These are phyloP conservation scores for Chlorella sp. DNA, from an alignment of 139 green algal species.

Conservation along the genomic window DNA sequence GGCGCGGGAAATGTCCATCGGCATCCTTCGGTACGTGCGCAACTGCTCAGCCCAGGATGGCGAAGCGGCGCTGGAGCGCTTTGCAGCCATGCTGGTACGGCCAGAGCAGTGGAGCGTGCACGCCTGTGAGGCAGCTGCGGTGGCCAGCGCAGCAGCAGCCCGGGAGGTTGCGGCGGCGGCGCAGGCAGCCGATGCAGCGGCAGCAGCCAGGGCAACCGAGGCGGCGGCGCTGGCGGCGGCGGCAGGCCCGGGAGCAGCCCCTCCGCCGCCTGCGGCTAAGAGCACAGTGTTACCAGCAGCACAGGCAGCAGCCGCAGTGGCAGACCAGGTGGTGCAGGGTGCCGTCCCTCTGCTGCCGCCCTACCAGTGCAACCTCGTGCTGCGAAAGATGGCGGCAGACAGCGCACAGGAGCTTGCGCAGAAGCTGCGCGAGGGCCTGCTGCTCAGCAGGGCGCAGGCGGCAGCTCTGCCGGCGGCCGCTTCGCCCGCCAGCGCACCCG, in stretches of 20 bases:
- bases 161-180: not conserved
- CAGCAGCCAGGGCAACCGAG: not conserved
- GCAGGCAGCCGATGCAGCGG: not conserved
- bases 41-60: not conserved
- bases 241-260: not conserved
- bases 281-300: not conserved
- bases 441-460: not conserved
- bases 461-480: too few species aligned
- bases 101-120: not conserved
- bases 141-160: too few species aligned
- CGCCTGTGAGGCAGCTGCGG: not conserved
- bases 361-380: not conserved
- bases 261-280: not conserved
- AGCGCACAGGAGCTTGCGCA: not conserved
- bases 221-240: not conserved
- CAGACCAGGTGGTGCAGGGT: not conserved
- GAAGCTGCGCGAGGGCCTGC: not conserved
- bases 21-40: not conserved
- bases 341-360: conserved; percentile 5
- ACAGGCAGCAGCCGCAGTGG: too few species aligned
- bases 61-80: not conserved
- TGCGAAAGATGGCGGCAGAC: not conserved
- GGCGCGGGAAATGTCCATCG: not conserved
- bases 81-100: not conserved
- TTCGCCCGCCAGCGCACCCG: too few species aligned